A percentile compares a stretch with the other conserved stretches of the same genome.
These are phyloP conservation scores for Nyctanthes arbortristis DNA, from an alignment of 257 asterid species.

Conservation along the genomic window DNA sequence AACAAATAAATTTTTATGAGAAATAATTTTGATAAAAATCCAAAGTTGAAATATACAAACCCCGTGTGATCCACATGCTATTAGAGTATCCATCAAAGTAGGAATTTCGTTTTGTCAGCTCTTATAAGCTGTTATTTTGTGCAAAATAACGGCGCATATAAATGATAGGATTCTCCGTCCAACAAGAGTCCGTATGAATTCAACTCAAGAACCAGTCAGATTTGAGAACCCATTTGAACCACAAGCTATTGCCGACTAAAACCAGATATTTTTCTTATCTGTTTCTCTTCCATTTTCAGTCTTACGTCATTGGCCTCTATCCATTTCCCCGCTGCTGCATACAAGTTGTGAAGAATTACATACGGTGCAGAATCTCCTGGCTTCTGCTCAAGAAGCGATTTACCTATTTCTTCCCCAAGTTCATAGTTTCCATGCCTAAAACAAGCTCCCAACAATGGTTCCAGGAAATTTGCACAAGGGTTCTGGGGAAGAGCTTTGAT, in stretches of 20 bases:
- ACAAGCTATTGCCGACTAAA: not conserved
- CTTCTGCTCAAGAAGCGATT: constrained; percentile 32
- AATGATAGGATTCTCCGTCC: not conserved
- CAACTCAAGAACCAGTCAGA: too few species aligned
- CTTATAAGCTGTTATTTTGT: too few species aligned
- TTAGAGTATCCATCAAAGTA: too few species aligned
- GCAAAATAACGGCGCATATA: too few species aligned
- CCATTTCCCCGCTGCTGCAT: constrained; percentile 66
- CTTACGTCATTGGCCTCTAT: constrained; percentile 56
- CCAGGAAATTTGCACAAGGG: constrained; percentile 26
- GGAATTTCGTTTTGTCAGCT: too few species aligned
- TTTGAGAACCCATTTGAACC: too few species aligned
- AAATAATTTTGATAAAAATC: too few species aligned
- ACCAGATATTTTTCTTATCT: not conserved
- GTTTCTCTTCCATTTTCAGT: constrained; percentile 39
- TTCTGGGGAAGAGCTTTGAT: constrained; percentile 28
- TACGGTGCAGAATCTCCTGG: constrained; percentile 32
- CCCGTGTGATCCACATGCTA: too few species aligned
- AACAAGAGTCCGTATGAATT: not conserved
- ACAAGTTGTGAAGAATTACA: constrained; percentile 52
- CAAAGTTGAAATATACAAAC: too few species aligned
- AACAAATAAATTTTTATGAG: too few species aligned
- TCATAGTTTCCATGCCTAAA: constrained; percentile 46
- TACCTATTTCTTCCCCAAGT: constrained; percentile 65
- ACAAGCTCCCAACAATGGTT: constrained; percentile 59